These are phyloP conservation scores for Pulveroboletus sp. DNA, from an alignment of 768 basidiomycete genomes.

Conservation along the genomic window DNA sequence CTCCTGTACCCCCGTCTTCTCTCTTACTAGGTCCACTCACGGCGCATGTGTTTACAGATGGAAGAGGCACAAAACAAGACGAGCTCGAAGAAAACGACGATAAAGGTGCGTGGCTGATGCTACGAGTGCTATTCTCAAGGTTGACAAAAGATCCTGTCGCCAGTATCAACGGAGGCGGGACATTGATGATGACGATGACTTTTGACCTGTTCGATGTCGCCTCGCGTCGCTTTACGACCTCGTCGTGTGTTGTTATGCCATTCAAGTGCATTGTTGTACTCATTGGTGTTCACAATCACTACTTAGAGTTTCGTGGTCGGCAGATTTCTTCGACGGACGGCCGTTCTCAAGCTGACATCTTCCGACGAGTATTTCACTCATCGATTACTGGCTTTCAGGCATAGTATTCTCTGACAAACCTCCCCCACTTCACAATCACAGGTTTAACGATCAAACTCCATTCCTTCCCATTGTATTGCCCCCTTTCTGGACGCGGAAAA, in stretches of 20 bases:
- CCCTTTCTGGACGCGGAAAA: slow-evolving; percentile 51
- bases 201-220: slow-evolving; percentile 15
- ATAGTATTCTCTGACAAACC: slow-evolving; percentile 43
- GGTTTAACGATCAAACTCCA: slow-evolving; percentile 73
- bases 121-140: neutral
- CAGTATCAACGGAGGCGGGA: slow-evolving; percentile 66
- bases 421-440: slow-evolving; percentile 75
- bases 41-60: slow-evolving; percentile 35
- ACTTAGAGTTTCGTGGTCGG: neutral
- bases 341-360: neutral
- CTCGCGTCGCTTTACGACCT: neutral
- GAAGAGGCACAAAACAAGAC: slow-evolving; percentile 49
- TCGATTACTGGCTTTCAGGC: slow-evolving; percentile 11
- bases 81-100: slow-evolving; percentile 51
- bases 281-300: neutral
- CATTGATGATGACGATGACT: slow-evolving; percentile 61
- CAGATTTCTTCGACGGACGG: neutral
- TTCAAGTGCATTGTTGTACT: neutral
- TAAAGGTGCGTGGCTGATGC: slow-evolving; percentile 40
- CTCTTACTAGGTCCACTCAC: slow-evolving; percentile 3
- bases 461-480: slow-evolving; percentile 57
- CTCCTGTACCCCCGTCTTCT: neutral
- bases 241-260: neutral
- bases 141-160: slow-evolving; percentile 2
- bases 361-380: neutral